A percentile compares a stretch with the other conserved stretches of the same genome.
phyloP scores from a whole-genome alignment of 441 rosid species.

The Bruguiera hainesii region DNA sequence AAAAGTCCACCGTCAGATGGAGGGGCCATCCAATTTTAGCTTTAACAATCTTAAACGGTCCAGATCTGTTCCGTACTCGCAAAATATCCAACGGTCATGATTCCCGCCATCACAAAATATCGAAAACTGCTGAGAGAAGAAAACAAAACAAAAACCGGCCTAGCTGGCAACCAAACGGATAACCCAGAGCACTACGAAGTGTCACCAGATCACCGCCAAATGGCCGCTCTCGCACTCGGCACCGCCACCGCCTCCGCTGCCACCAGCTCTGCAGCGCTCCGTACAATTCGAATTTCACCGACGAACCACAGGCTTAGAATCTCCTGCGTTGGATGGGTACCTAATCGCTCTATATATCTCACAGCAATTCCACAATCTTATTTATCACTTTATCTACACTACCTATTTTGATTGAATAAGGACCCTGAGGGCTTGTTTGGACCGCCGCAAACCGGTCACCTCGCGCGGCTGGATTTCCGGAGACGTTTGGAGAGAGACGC shows the following conservation, averaged over 20 bases:
- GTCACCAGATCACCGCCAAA: slow-evolving; percentile 9
- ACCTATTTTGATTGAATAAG: slow-evolving; percentile 36
- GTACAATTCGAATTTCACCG: slow-evolving; percentile 22
- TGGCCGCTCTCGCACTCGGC: slow-evolving; percentile 61
- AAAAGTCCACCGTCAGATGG: no score
- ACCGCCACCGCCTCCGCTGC: slow-evolving; percentile 25
- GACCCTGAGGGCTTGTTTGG: slow-evolving; percentile 84
- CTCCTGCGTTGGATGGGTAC: slow-evolving; percentile 59
- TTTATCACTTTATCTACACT: not conserved
- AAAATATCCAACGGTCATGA: slow-evolving; percentile 23
- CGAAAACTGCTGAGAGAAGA: slow-evolving; percentile 8
- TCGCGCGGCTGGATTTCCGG: slow-evolving; percentile 73
- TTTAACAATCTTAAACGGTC: not conserved
- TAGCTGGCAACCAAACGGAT: slow-evolving; percentile 1
- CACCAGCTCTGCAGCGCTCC: slow-evolving; percentile 19
- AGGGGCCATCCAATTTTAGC: no score
- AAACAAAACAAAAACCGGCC: slow-evolving; percentile 13
- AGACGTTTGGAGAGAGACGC: slow-evolving; percentile 72
- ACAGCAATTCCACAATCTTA: not conserved
- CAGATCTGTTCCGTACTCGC: not conserved
- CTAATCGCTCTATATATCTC: not conserved
- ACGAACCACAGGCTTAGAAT: slow-evolving; percentile 31
- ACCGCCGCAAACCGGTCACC: slow-evolving; percentile 65
- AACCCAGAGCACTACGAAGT: not conserved
- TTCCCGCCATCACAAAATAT: slow-evolving; percentile 32